Base-by-base conservation (phyloP, 768 basidiomycete genomes). In the Gloeophyllum trabeum region DNA sequence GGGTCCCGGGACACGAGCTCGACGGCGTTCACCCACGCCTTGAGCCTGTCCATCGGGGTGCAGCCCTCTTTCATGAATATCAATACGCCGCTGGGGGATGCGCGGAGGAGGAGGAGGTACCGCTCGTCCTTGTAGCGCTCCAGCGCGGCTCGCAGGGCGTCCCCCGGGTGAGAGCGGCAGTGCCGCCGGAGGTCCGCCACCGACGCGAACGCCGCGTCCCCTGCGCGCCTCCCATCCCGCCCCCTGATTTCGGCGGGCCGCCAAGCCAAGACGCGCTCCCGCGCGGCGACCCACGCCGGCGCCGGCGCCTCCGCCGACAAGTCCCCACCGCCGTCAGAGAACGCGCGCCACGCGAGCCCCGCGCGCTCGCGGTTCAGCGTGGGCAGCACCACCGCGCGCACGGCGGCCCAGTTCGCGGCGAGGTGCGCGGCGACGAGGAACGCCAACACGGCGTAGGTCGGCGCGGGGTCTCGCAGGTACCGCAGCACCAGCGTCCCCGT, bases 281-380 rank as follows among this genome's bases (percentile, higher is more conserved):
- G 45, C 5, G 46, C 48, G 2, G 76, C 59, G 4, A 75, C 59
- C 19, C 60, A 44, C 1, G 49, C 40, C 1, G 74, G 76, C 14
- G 59, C 57, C 6, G 45, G 32, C 44, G 57, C 16, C 43, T 41
- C 5, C 24, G 51, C 39, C 34, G 32, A 36, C 22, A 22, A 22
- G 4, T 30, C 23, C 36, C 45, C 53, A 30, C 41, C 50, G 30
- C 34, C 43, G 7, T 16, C 19, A 28, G 63, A 50, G 51, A 66
- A 77, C 1, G 49, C 41, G 5, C 59, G 50, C 79, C 79, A 83
- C 6, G 68, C 65, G 30, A 80, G 63, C 20, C 57, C 61, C 0
- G 73, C 58, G 2, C 81, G 70, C 54, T 81, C 78, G 21, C 71
- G 66, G 46, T 81, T 83, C 20, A 81, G 62, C 1, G 75, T 62